phyloP scores from a whole-genome alignment of 306 rosid genomes.

The Malus orientalis region DNA sequence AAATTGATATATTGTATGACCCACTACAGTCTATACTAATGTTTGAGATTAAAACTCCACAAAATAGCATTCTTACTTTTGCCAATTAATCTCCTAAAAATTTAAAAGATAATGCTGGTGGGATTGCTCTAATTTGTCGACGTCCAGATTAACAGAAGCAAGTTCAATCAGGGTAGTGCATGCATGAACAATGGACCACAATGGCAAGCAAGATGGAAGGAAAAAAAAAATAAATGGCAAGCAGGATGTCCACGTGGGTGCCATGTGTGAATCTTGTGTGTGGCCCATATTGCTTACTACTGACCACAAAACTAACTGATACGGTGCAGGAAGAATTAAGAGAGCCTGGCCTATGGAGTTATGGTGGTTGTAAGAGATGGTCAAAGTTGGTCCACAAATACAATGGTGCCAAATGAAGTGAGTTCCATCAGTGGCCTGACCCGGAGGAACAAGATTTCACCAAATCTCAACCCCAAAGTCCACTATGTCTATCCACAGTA shows the following conservation, averaged over 20 bases:
- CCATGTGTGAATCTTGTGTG: constrained; percentile 7
- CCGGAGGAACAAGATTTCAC: not conserved
- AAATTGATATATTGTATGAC: not conserved
- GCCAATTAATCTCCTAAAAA: too few relatives aligned
- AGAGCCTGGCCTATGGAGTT: not conserved
- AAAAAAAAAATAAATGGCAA: not conserved
- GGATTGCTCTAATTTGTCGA: not conserved
- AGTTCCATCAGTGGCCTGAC: too few relatives aligned
- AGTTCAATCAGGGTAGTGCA: not conserved
- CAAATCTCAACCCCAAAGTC: not conserved
- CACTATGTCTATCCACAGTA: not conserved
- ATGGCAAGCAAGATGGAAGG: not conserved
- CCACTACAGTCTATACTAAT: not conserved
- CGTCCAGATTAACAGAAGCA: not conserved
- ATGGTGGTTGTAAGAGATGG: not conserved
- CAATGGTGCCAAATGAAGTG: not conserved
- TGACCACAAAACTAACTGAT: not conserved
- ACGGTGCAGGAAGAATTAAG: not conserved
- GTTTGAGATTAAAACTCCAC: not conserved
- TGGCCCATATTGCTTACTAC: not conserved
- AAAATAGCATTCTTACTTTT: not conserved
- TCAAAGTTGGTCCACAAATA: not conserved
- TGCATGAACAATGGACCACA: not conserved
- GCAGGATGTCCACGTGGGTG: not conserved
- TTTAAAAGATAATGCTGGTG: not conserved